Conservation (phyloP, 2,329 filamentous ascomycete genomes). For the Lojkania enalia region DNA sequence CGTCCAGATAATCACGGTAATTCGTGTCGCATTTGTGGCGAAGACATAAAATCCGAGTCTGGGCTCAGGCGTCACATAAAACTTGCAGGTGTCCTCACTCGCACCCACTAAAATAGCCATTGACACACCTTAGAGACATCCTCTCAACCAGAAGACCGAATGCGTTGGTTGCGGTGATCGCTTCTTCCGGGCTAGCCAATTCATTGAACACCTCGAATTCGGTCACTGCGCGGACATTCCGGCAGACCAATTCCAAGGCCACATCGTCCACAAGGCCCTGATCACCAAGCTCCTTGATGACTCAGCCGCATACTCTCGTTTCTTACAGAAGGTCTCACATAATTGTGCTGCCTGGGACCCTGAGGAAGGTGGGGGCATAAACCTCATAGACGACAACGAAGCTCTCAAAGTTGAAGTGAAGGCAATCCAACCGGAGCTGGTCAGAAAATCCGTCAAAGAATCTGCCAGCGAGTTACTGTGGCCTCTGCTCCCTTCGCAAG, state of each 20-base stretch:
- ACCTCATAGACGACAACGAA: slow-evolving; percentile 20
- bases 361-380: slow-evolving; percentile 27
- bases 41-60: slow-evolving; percentile 58
- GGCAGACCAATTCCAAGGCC: slow-evolving; percentile 49
- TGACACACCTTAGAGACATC: slow-evolving; percentile 49
- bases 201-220: slow-evolving; percentile 60
- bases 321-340: slow-evolving; percentile 35
- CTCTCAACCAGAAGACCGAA: slow-evolving; percentile 52
- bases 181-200: slow-evolving; percentile 53
- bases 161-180: slow-evolving; percentile 57
- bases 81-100: slow-evolving; percentile 43
- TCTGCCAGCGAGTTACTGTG: too few relatives aligned
- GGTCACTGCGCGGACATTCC: slow-evolving; percentile 53
- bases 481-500: too few relatives aligned
- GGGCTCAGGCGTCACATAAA: slow-evolving; percentile 58
- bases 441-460: too few relatives aligned
- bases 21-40: slow-evolving; percentile 60
- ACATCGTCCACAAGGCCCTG: slow-evolving; percentile 56
- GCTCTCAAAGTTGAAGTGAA: slow-evolving; percentile 23
- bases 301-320: slow-evolving; percentile 21
- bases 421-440: slow-evolving; percentile 33
- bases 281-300: slow-evolving; percentile 39
- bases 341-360: slow-evolving; percentile 31
- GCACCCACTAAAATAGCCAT: neutral
- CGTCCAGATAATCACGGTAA: slow-evolving; percentile 49